phyloP scores from a whole-genome alignment of 805 yeast species.

The Naumovozyma dairenensis region DNA sequence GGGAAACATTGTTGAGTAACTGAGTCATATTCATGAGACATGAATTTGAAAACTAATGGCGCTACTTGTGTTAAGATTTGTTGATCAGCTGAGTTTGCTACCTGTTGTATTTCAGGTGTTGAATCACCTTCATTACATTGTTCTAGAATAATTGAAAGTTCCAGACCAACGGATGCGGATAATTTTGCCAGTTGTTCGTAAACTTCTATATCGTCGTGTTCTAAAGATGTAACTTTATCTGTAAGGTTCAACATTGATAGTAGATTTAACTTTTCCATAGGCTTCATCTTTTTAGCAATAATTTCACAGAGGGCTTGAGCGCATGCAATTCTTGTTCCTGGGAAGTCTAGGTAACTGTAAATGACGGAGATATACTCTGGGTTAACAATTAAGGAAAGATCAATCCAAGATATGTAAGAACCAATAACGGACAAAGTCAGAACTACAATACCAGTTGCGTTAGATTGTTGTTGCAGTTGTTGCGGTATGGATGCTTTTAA shows the following conservation, averaged over 20 bases:
- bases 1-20: slow-evolving; percentile 76
- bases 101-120: slow-evolving; percentile 28
- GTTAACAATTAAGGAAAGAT: slow-evolving; percentile 56
- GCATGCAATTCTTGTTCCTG: slow-evolving; percentile 46
- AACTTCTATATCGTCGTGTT: slow-evolving; percentile 47
- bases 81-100: slow-evolving; percentile 33
- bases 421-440: slow-evolving; percentile 56
- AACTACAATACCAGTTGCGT: slow-evolving; percentile 17
- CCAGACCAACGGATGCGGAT: slow-evolving; percentile 63
- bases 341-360: slow-evolving; percentile 45
- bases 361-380: slow-evolving; percentile 44
- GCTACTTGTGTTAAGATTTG: slow-evolving; percentile 48
- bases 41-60: slow-evolving; percentile 62
- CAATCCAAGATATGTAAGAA: slow-evolving; percentile 87
- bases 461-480: slow-evolving; percentile 12
- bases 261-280: slow-evolving; percentile 52
- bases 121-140: slow-evolving; percentile 32
- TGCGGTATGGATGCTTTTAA: slow-evolving; percentile 14
- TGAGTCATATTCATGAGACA: slow-evolving; percentile 82
- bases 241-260: slow-evolving; percentile 61
- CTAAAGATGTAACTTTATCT: slow-evolving; percentile 31
- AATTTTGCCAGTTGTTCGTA: slow-evolving; percentile 69
- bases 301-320: slow-evolving; percentile 45
- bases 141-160: slow-evolving; percentile 61
- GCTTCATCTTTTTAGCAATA: slow-evolving; percentile 68